Evolutionary conservation across 148 eudicot species (phyloP), one percentile per base, ranked within the genome.

Genomic region (Heliosperma pusillum): DNA sequence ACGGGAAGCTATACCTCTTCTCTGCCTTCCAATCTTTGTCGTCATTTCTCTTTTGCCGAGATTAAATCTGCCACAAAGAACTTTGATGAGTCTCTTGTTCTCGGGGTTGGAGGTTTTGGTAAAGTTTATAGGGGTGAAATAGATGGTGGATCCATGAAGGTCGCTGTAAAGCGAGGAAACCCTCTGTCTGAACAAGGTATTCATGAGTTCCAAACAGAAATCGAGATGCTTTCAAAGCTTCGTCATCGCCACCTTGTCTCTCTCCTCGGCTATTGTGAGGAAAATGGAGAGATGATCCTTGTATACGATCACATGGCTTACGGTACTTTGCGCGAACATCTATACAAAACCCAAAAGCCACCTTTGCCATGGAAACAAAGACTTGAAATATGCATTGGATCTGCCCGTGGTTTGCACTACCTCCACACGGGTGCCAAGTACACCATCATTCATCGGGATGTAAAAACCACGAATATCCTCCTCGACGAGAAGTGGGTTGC

Each of bases 221-320:
- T 94, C 11, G 98, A 94, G 79, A 88, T 94, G 97, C 97, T 94
- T 24, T 94, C 98, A n/a, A 94, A 92, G 80, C 96, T 94, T 74
- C 93, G 98, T 44, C 98, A 94, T 58, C 92, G 97, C 21, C 97
- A 94, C 80, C 91, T 94, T 36, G 98, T 94, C 69, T 94, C 98
- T 9, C 79, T 94, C 19, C 90, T 94, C 16, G 98, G 98, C 62
- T 94, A 94, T 74, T 94, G 98, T 74, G 98, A 91, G 76, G 98
- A 94, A 78, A 91, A 94, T 76, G 85, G 84, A 44, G 98, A 94
- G 73, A 94, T 94, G 98, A 91, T 91, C 70, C 91, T 94, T 22
- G 96, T 94, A 27, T 94, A 94, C 29, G 98, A 94, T 74, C 87
- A 94, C 88, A 94, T 94, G 98, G 97, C 98, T 45, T 73, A 83